Base-by-base conservation (phyloP, 805 yeast genomes). In the Zygosaccharomyces siamensis region DNA sequence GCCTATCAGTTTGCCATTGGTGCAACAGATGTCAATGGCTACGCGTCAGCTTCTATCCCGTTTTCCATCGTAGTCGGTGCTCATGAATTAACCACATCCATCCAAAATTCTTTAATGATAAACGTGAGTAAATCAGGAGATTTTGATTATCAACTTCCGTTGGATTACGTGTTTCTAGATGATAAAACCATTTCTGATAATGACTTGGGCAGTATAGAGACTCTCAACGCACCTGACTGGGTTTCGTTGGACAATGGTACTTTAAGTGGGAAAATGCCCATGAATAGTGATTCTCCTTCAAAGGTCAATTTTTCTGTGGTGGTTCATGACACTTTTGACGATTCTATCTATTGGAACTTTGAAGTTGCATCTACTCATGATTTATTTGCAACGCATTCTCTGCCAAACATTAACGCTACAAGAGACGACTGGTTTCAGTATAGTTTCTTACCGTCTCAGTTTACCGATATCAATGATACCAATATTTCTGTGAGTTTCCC, bases 41-140 rank as follows among this genome's bases (percentile, higher is more conserved):
- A 65, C 62, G 71, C 93, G 1, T 89, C 86, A 14, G 83, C 81
- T 3, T 80, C 75, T 54, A 83, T 86, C 2, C 69, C 77, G 27
- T 93, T 93, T 70, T 74, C 79, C 51, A 71, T 93, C 32, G 71
- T 84, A 23, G 84, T 92, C 32, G 99, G 99, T 37, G 96, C 95
- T 7, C 97, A 93, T 64, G 83, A 79, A 53, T 74, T 93, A 53
- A 76, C 89, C 33, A 83, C 93, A 1, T 72, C 82, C 20, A 62
- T 81, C 33, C 78, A 85, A 50, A 75, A 76, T 42, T 74, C 80
- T 1, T 68, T 80, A 26, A 66, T 73, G 20, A 72, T 86, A 49
- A 86, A 86, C 57, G 90, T 89, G 2, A 84, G 93, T 5, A 77
- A 75, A 20, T 80, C 81, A 41, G 75, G 78, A 30, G 58, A 66